Percentiles rank a stretch among this genome's conserved stretches.
phyloP scores from a whole-genome alignment of 2,329 filamentous ascomycete species.

The Penicillium digitatum region DNA sequence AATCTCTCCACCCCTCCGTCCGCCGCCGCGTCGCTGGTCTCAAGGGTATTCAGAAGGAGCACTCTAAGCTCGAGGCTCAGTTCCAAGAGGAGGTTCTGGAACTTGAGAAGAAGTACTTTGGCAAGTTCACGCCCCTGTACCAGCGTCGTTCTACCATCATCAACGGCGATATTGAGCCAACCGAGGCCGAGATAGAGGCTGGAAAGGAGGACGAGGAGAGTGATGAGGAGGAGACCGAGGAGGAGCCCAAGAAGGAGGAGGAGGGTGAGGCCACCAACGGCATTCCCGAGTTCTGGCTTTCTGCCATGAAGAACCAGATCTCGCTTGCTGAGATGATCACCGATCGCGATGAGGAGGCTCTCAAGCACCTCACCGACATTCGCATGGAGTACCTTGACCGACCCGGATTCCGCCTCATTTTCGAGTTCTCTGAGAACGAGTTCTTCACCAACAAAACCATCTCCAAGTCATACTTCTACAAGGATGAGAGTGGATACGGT shows the following conservation, averaged over 20 bases:
- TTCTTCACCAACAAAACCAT: slow-evolving; percentile 97
- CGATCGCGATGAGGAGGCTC: slow-evolving; percentile 88
- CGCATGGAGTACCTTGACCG: slow-evolving; percentile 99
- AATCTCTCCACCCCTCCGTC: slow-evolving; percentile 84
- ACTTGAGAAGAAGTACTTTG: slow-evolving; percentile 99
- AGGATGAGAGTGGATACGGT: slow-evolving; percentile 96
- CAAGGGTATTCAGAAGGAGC: slow-evolving; percentile 97
- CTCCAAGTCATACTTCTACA: slow-evolving; percentile 98
- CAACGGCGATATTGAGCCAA: slow-evolving; percentile 81
- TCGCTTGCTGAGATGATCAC: slow-evolving; percentile 98
- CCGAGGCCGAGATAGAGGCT: slow-evolving; percentile 77
- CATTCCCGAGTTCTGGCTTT: slow-evolving; percentile 99
- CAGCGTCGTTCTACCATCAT: slow-evolving; percentile 90
- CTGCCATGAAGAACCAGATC: slow-evolving; percentile 99
- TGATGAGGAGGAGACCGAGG: slow-evolving; percentile 57
- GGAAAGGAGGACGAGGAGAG: slow-evolving; percentile 77
- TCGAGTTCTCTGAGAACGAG: slow-evolving; percentile 91
- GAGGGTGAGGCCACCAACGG: slow-evolving; percentile 58
- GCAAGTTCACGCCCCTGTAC: slow-evolving; percentile 96
- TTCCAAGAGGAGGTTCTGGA: slow-evolving; percentile 98
- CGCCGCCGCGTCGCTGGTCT: slow-evolving; percentile 90
- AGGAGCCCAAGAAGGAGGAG: slow-evolving; percentile 48
- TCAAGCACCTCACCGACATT: slow-evolving; percentile 86
- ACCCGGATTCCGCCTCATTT: slow-evolving; percentile 96
- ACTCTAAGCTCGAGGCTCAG: slow-evolving; percentile 95